Base-by-base conservation (phyloP, 2,329 filamentous ascomycete genomes). In the Cytospora mali region DNA sequence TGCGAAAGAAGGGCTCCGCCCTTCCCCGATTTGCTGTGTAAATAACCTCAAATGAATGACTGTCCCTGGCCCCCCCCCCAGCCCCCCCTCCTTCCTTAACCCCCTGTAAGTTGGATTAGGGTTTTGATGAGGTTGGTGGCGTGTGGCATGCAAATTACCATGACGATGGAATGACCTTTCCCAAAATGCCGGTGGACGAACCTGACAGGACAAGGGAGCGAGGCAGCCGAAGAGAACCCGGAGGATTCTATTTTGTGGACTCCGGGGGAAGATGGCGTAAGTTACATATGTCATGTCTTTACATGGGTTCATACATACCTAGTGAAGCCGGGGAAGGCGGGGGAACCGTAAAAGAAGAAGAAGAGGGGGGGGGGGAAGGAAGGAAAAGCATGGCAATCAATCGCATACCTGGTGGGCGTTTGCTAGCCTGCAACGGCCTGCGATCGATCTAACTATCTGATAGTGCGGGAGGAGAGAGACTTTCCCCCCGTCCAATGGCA, bases 161-260 rank as follows among this genome's bases (percentile, higher is more conserved):
- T n/a, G 42, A 18, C 5, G 6, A 9, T 46, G n/a, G 42, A 18
- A 46, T 23, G 21, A 4, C n/a, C 13, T 23, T n/a, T n/a, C 42
- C 42, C n/a, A n/a, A n/a, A n/a, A n/a, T 11, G 35, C 16, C 35
- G 5, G 16, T 33, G 3, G 7, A 18, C 10, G 10, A n/a, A 46
- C 42, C n/a, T n/a, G n/a, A n/a, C n/a, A n/a, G 4, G n/a, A 46
- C 42, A 46, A 46, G 42, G 42, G 35, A 42, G 42, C 42, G n/a
- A n/a, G n/a, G n/a, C n/a, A n/a, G 42, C 42, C n/a, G 42, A 46
- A 23, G 14, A 46, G 42, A n/a, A 46, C 23, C 42, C n/a, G 42
- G 42, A 46, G 42, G 42, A n/a, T n/a, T n/a, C n/a, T n/a, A 46
- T 46, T 46, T 46, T 46, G 21, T 46, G 42, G 42, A 46, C 42